These are phyloP conservation scores for Cylindrotheca fusiformis DNA, from an alignment of 108 stramenopile genomes.

Conservation along the genomic window DNA sequence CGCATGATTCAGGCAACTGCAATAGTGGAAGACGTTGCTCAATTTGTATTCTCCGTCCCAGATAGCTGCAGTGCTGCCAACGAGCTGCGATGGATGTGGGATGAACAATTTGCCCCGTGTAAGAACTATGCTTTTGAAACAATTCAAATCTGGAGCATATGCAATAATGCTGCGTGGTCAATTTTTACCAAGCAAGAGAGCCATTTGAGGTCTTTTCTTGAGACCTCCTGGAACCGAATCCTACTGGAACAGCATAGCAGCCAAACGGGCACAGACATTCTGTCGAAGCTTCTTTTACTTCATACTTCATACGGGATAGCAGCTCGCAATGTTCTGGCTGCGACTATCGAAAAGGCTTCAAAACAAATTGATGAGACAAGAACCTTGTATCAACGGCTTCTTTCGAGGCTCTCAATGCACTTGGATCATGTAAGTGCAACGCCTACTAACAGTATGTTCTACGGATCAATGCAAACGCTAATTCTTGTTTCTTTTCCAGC, in stretches of 20 bases:
- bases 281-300: background rate
- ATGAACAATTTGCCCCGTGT: background rate
- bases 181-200: constrained; percentile 1
- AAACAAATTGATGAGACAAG: too few species aligned
- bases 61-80: background rate
- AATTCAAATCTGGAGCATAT: constrained; percentile 12
- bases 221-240: background rate
- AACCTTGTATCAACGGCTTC: too few species aligned
- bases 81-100: constrained; percentile 9
- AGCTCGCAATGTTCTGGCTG: too few species aligned
- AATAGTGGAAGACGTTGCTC: constrained; percentile 21
- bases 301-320: background rate
- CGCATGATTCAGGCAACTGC: constrained; percentile 14
- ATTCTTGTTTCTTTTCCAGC: background rate
- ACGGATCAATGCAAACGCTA: too few species aligned
- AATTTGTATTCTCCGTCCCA: constrained; percentile 4
- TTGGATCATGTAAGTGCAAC: too few species aligned
- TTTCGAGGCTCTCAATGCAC: too few species aligned
- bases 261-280: background rate
- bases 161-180: constrained; percentile 6
- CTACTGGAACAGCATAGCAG: background rate
- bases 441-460: too few species aligned
- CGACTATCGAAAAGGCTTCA: too few species aligned
- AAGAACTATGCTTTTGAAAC: constrained; percentile 6
- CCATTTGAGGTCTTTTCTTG: background rate